A percentile compares a stretch with the other conserved stretches of the same genome.
phyloP scores from a whole-genome alignment of 352 stramenopile species.

The Aphanomyces cochlioides region DNA sequence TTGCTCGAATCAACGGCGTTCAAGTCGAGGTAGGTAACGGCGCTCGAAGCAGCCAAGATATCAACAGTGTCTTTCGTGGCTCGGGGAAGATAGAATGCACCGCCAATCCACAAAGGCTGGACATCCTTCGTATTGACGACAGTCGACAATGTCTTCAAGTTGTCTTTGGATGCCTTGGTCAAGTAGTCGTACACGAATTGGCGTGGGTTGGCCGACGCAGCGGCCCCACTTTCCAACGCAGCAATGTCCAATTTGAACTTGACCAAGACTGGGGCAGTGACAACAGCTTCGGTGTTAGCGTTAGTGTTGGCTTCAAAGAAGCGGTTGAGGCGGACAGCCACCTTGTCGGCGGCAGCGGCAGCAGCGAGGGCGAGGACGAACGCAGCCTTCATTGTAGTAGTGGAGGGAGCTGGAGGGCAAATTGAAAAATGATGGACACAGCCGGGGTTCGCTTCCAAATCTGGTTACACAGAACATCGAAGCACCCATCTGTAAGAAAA shows the following conservation, averaged over 20 bases:
- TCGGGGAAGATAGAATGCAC: not conserved
- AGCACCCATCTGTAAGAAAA: too few species aligned
- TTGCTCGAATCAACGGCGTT: not conserved
- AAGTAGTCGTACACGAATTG: not conserved
- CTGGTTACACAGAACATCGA: too few species aligned
- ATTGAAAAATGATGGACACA: not conserved
- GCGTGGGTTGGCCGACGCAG: not conserved
- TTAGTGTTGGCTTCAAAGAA: not conserved
- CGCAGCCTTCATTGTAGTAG: not conserved
- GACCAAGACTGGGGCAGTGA: not conserved
- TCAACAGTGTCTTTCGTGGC: not conserved
- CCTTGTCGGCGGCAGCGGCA: not conserved
- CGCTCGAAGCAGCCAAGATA: not conserved
- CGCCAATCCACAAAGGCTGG: not conserved
- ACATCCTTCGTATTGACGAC: not conserved
- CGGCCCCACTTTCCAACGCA: not conserved
- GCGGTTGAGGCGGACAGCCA: not conserved
- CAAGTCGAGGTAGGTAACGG: not conserved
- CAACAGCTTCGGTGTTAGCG: not conserved
- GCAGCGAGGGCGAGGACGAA: not conserved
- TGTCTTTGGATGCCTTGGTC: not conserved
- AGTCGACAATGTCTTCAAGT: not conserved
- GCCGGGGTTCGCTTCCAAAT: too few species aligned
- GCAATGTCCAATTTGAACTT: not conserved
- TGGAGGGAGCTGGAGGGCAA: not conserved